Conservation (phyloP, 2,329 filamentous ascomycete genomes). For the Trichoderma endophyticum region DNA sequence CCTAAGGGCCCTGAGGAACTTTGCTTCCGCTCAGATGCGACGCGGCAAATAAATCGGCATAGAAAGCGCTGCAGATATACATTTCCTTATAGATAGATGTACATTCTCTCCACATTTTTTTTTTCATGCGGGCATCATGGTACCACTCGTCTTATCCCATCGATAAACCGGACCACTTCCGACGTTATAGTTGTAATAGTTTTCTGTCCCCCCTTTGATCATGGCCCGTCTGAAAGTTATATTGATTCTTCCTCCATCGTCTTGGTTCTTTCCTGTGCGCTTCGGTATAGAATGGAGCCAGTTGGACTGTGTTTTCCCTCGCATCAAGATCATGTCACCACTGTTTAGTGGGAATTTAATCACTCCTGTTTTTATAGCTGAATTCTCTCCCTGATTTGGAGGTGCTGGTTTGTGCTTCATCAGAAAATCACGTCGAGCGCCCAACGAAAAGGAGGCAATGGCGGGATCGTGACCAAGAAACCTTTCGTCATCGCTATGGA, state of each 20-base stretch:
- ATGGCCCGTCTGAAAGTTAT: slow-evolving; percentile 74
- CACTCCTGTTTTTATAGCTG: slow-evolving; percentile 26
- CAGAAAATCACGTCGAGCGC: slow-evolving; percentile 69
- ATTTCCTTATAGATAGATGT: slow-evolving; percentile 16
- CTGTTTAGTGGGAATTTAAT: slow-evolving; percentile 55
- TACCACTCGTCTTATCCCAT: slow-evolving; percentile 58
- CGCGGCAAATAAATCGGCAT: slow-evolving; percentile 59
- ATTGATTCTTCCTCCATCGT: slow-evolving; percentile 66
- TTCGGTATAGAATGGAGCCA: slow-evolving; percentile 81
- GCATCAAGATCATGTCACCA: slow-evolving; percentile 80
- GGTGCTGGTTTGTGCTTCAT: slow-evolving; percentile 71
- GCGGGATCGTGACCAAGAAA: slow-evolving; percentile 68
- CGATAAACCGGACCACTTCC: slow-evolving; percentile 64
- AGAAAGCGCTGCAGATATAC: slow-evolving; percentile 4
- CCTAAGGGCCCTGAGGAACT: slow-evolving; percentile 77
- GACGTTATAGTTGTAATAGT: slow-evolving; percentile 83
- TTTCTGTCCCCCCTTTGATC: slow-evolving; percentile 70
- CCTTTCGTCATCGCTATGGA: slow-evolving; percentile 76
- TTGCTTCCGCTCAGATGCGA: slow-evolving; percentile 82
- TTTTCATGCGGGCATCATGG: slow-evolving; percentile 40
- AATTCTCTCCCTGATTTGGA: slow-evolving; percentile 25
- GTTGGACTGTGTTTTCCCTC: slow-evolving; percentile 67
- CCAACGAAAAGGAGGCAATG: slow-evolving; percentile 73
- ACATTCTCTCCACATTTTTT: background rate
- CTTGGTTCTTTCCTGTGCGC: slow-evolving; percentile 59